phyloP scores from a whole-genome alignment of 164 flowering plant genomes.

The Vitis cinerea region DNA sequence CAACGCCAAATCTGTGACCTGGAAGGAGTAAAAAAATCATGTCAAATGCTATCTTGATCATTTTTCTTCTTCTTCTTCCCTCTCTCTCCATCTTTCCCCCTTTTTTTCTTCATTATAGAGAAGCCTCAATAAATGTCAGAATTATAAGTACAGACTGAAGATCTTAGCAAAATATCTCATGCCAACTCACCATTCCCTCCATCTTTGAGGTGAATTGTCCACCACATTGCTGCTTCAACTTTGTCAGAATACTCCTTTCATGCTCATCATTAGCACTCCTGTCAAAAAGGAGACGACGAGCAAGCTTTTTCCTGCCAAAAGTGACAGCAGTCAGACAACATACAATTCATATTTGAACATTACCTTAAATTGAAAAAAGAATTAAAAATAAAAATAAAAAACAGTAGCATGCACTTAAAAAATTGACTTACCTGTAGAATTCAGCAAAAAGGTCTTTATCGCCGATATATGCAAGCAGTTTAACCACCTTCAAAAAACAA shows the following conservation, averaged over 20 bases:
- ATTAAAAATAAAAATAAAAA: background rate
- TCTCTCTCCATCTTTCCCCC: too few species aligned
- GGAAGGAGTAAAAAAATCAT: constrained; percentile 7
- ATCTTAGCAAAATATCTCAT: background rate
- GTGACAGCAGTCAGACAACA: background rate
- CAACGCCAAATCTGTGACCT: constrained; percentile 57
- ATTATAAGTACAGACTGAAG: too few species aligned
- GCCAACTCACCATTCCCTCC: constrained; percentile 60
- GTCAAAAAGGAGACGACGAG: constrained; percentile 52
- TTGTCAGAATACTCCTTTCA: constrained; percentile 69
- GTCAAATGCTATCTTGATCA: too few species aligned
- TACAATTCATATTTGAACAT: background rate
- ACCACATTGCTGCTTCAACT: constrained; percentile 74
- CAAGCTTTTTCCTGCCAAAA: constrained; percentile 64
- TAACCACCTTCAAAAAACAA: constrained; percentile 53
- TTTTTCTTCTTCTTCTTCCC: too few species aligned
- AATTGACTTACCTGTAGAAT: constrained; percentile 26
- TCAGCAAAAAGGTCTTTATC: constrained; percentile 38
- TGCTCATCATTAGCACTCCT: constrained; percentile 64
- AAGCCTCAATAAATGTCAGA: too few species aligned
- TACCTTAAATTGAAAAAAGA: background rate
- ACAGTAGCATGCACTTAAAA: background rate
- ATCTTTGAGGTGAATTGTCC: constrained; percentile 23
- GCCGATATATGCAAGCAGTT: constrained; percentile 29
- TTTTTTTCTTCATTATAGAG: too few species aligned